Base-by-base conservation (phyloP, 257 asterid genomes). In the Solanum piurae region DNA sequence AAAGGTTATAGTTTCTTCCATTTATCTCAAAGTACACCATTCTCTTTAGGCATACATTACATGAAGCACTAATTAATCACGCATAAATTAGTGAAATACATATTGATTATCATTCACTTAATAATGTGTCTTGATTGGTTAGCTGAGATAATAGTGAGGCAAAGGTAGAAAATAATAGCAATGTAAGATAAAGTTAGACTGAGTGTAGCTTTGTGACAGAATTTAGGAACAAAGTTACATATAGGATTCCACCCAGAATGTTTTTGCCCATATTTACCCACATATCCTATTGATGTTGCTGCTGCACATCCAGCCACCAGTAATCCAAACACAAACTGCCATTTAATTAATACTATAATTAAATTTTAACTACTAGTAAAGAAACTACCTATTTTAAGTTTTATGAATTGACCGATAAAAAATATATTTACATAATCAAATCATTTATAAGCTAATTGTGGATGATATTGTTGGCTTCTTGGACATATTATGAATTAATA, bases 271-370 rank as follows among this genome's bases (percentile, higher is more conserved):
- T 93, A 88, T 72, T 91, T 92, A 4, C 94, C 98, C 29, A 95
- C 85, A 86, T 87, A 91, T 1, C 98, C 98, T 4, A 93, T 66
- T 9, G 98, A 91, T 1, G 94, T 93, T 10, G 96, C 98, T 33
- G 98, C 94, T 31, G 96, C 93, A 88, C 95, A 91, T 12, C 93
- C 96, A 1, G 92, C 92, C 90, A 91, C 89, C 92, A 94, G 25
- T 87, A 93, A 20, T 14, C 87, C 77, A 9, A 71, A 71, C 42
- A 71, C 42, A 31, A 31, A 6, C 77, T 71, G 42, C n/a, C 77
- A 69, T 29, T 71, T 16, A 71, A 31, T 31, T 16, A 16, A 71
- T 31, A 71, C 40, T 3, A 4, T 14, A 6, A 31, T 71, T 71
- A 14, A 31, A 71, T 3, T 71, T 71, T 14, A 71, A 23, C 5